Evolutionary conservation across 495 filamentous ascomycete genomes (phyloP), one percentile per base, ranked within the genome.

Genomic region (Penicillium paradoxum): DNA sequence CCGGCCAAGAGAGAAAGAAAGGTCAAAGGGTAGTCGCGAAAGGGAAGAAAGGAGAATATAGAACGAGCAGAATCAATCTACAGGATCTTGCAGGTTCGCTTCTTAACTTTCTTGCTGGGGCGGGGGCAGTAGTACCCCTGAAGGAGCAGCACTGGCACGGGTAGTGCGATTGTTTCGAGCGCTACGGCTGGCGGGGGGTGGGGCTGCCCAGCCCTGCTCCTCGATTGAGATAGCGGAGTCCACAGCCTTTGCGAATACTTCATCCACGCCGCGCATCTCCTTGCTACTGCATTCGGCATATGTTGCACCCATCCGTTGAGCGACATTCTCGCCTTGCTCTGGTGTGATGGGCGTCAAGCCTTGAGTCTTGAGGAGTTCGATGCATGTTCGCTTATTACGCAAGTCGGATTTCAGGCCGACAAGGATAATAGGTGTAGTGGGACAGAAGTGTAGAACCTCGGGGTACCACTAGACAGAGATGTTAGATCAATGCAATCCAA

Each of bases 231-330:
- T 87, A 13, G 91, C 90, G 42, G 86, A 90, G 58, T 89, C 84
- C 62, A 98, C 90, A 13, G 93, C 93, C 37, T 80, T 73, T 58
- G 90, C 83, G 68, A 98, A 98, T 59, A 98, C 91, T 56, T 96
- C 91, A 63, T 97, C 88, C 25, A 98, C 91, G 45, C 93, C 93
- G 32, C 73, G 81, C 88, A 93, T 91, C 71, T 97, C 95, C 72
- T 97, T 97, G 71, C 87, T 91, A 62, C 90, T 95, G 80, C 93
- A 98, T 74, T 98, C 93, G 75, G 95, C 89, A 73, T 98, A 98
- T 45, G 83, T 80, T 24, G 93, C 93, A 44, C 86, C 86, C 93
- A 98, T 98, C 67, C 89, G 88, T 57, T 82, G 77, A 32, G 93
- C 92, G 32, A 98, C 92, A 8, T 82, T 82, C 45, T 83, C 76